Base-by-base conservation (phyloP, 768 basidiomycete genomes). In the Lactifluus echinatus region DNA sequence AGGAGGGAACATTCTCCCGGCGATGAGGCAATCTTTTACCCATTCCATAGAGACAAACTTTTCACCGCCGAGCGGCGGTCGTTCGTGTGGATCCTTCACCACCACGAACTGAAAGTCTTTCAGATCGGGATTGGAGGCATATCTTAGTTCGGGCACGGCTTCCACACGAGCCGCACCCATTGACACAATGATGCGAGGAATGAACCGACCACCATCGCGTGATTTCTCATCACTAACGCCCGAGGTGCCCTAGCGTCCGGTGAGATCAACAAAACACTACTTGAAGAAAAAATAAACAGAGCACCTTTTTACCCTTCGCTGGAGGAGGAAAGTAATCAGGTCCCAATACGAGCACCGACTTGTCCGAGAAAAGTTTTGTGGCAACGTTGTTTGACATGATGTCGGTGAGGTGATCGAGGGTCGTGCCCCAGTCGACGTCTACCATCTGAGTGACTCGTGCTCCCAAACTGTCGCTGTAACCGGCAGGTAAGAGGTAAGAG, bases 131-230 rank as follows among this genome's bases (percentile, higher is more conserved):
- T 52, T 66, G 29, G 60, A 73, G 3, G 80, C 77, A 59, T 72
- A 68, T 55, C 70, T 74, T 8, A 70, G 29, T n/a, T 81, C 77
- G 8, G 72, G 68, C 28, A 84, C 78, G 2, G 82, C 82, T 68
- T 90, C 86, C 45, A 94, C 84, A 12, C 71, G 73, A 7, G 72
- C 70, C 0, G 92, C 89, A 0, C 91, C 90, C 83, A 93, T 89
- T 29, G 81, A 79, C 42, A 89, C 69, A 34, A 91, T 77, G 59
- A 93, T 86, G 50, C 80, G 81, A 23, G 78, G 80, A 61, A 82
- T 79, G 45, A 66, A 73, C 63, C 74, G 76, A 26, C 57, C 56
- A 72, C 74, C 8, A 73, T 73, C 58, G 74, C 73, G 65, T 4
- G 39, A 12, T 40, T 64, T 56, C 21, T 66, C 63, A 17, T 56